These are phyloP conservation scores for Trametes sanguinea DNA, from an alignment of 768 basidiomycete genomes.

Conservation along the genomic window DNA sequence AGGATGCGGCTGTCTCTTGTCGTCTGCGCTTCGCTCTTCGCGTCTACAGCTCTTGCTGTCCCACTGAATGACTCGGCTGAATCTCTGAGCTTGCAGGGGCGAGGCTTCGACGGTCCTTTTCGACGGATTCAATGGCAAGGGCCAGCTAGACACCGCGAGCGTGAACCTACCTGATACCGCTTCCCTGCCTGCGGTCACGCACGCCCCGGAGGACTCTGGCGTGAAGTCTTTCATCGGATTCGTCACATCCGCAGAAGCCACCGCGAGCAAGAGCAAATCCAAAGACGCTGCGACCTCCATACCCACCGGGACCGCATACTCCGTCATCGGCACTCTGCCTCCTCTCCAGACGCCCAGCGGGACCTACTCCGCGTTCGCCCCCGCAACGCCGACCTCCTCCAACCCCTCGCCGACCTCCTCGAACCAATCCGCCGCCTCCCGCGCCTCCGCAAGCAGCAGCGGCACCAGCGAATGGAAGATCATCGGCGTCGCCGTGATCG, in stretches of 20 bases:
- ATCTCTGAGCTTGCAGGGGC: too few species aligned
- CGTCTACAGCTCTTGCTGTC: neutral
- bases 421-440: neutral
- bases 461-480: constrained; percentile 66
- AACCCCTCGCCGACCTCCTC: neutral
- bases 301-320: constrained; percentile 13
- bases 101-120: too few species aligned
- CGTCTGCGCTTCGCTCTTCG: too few species aligned
- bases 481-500: constrained; percentile 65
- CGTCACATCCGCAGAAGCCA: neutral
- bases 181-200: neutral
- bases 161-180: too few species aligned
- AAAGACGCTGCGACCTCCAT: neutral
- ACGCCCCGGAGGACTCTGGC: neutral
- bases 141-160: too few species aligned
- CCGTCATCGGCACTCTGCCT: constrained; percentile 14
- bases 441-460: neutral
- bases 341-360: neutral
- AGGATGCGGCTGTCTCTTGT: too few species aligned
- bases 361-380: neutral
- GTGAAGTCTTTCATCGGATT: constrained; percentile 3
- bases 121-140: too few species aligned
- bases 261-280: neutral
- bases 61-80: too few species aligned
- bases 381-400: neutral